Conservation (phyloP, 345 rosid genomes). For the Eutrema yunnanense region DNA sequence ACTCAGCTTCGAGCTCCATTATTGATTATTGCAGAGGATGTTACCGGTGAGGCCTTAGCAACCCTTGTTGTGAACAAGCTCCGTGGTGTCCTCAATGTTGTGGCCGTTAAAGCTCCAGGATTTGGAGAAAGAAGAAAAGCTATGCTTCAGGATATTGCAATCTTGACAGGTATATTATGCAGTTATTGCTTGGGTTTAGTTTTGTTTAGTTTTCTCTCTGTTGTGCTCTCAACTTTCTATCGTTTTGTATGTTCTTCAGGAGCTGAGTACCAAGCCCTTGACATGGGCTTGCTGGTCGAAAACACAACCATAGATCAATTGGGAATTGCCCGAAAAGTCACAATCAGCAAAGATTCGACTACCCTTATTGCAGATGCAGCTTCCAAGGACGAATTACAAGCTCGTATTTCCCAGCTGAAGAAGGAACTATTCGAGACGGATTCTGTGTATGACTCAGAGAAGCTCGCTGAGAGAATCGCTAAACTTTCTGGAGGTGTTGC, state of each 20-base stretch:
- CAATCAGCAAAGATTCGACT: slow-evolving; percentile 73
- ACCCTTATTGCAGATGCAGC: slow-evolving; percentile 93
- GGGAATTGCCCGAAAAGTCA: slow-evolving; percentile 82
- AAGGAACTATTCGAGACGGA: slow-evolving; percentile 87
- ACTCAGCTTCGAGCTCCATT: slow-evolving; percentile 89
- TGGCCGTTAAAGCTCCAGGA: slow-evolving; percentile 93
- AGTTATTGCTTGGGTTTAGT: not conserved
- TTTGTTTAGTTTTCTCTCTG: not conserved
- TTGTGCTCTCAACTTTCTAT: not conserved
- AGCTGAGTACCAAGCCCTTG: slow-evolving; percentile 86
- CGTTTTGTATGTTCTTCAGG: slow-evolving; percentile 37
- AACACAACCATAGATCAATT: slow-evolving; percentile 76
- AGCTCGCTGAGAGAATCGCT: slow-evolving; percentile 94
- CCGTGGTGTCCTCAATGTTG: slow-evolving; percentile 85
- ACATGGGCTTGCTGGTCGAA: slow-evolving; percentile 73
- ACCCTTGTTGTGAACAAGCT: slow-evolving; percentile 95
- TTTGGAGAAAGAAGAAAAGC: slow-evolving; percentile 99
- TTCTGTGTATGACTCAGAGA: slow-evolving; percentile 80
- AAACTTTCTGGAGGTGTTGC: slow-evolving; percentile 97
- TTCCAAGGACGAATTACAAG: slow-evolving; percentile 83
- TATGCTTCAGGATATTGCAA: slow-evolving; percentile 91
- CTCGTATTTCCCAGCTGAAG: slow-evolving; percentile 75
- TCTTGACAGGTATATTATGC: slow-evolving; percentile 64
- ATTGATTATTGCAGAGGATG: slow-evolving; percentile 93
- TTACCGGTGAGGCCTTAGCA: slow-evolving; percentile 92